phyloP scores from a whole-genome alignment of 2,329 filamentous ascomycete genomes.

The Thielaviopsis populi region DNA sequence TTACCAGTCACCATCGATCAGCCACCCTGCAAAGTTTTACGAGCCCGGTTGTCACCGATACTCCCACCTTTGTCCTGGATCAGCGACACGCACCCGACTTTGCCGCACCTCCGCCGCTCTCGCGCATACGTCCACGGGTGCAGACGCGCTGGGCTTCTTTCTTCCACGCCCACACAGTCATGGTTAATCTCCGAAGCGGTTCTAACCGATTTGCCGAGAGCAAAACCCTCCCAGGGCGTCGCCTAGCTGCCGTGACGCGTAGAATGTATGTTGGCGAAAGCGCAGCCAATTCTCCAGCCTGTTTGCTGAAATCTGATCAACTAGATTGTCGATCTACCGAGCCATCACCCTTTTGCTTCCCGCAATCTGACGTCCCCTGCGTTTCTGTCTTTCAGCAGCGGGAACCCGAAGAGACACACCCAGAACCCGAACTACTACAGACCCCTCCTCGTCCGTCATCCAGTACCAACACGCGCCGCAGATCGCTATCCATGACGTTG shows the following conservation, averaged over 20 bases:
- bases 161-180: constrained; percentile 33
- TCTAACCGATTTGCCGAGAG: constrained; percentile 21
- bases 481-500: constrained; percentile 47
- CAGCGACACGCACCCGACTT: constrained; percentile 3
- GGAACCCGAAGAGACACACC: background rate
- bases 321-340: background rate
- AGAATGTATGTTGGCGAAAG: constrained; percentile 12
- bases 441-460: background rate
- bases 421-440: background rate
- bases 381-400: background rate
- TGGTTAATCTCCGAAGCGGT: constrained; percentile 25
- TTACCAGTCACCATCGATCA: constrained; percentile 65
- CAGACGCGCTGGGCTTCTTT: constrained; percentile 37
- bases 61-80: constrained; percentile 5
- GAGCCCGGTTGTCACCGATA: background rate
- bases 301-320: constrained; percentile 15
- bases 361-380: background rate
- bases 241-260: constrained; percentile 10
- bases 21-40: constrained; percentile 41
- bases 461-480: constrained; percentile 18
- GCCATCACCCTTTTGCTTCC: background rate
- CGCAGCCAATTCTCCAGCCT: constrained; percentile 6
- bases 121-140: background rate
- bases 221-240: constrained; percentile 7
- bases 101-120: background rate